Percentiles rank a stretch among this genome's conserved stretches.
These are phyloP conservation scores for Artemisia annua DNA, from an alignment of 129 eudicot species.

Conservation along the genomic window DNA sequence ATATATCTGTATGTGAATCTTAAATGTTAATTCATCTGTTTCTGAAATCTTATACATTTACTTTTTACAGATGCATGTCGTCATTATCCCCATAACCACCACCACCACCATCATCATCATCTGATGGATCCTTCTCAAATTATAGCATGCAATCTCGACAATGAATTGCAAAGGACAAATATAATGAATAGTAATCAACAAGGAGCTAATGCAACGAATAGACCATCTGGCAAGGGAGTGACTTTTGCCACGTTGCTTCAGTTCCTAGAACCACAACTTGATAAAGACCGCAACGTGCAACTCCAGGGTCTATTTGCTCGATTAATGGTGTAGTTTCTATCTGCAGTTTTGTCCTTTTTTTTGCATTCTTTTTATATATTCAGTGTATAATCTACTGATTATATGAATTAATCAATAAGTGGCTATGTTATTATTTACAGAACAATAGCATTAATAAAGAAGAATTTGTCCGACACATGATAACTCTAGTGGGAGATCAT, in stretches of 20 bases:
- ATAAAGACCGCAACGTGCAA: constrained; percentile 78
- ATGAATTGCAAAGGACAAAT: not conserved
- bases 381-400: not conserved
- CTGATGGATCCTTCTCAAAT: no score
- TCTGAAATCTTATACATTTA: no score
- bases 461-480: constrained; percentile 65
- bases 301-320: constrained; percentile 58
- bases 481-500: constrained; percentile 78
- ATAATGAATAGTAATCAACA: constrained; percentile 12
- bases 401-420: not conserved
- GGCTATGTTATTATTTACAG: not conserved
- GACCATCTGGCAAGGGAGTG: constrained; percentile 45
- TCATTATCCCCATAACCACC: no score
- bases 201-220: constrained; percentile 41
- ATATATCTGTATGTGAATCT: no score
- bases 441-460: constrained; percentile 54
- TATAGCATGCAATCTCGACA: constrained; percentile 22
- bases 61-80: no score
- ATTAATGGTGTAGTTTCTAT: constrained; percentile 45
- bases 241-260: constrained; percentile 73
- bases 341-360: not conserved
- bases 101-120: no score
- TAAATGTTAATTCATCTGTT: no score
- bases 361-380: not conserved
- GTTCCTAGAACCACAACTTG: constrained; percentile 70